These are phyloP conservation scores for Lyophyllum decastes DNA, from an alignment of 768 basidiomycete species.

Conservation along the genomic window DNA sequence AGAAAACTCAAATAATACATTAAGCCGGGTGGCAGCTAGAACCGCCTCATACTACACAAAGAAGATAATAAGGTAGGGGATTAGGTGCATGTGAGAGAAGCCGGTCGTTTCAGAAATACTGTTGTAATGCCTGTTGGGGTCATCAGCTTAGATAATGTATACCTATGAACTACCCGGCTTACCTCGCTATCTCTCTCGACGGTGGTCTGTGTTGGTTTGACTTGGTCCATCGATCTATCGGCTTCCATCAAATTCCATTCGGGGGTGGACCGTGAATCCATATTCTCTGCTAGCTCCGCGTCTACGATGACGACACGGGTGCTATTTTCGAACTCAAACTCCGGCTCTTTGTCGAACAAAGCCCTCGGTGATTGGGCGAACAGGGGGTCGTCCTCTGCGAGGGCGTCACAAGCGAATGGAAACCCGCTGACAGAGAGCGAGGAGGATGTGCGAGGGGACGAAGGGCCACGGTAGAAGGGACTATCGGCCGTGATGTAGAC, in stretches of 20 bases:
- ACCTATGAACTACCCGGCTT: background rate
- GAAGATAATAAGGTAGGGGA: background rate
- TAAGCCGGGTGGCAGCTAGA: background rate
- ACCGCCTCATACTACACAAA: too few relatives aligned
- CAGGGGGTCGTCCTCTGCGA: constrained; percentile 22
- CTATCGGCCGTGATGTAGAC: constrained; percentile 39
- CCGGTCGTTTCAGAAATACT: background rate
- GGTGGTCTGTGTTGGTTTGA: background rate
- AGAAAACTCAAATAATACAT: background rate
- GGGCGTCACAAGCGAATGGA: constrained; percentile 24
- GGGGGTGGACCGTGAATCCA: background rate
- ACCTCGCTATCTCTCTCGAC: constrained; percentile 1
- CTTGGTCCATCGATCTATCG: constrained; percentile 1
- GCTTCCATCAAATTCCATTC: background rate
- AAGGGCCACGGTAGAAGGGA: constrained; percentile 35
- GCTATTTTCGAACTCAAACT: background rate
- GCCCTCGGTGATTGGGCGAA: constrained; percentile 7
- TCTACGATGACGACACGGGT: background rate
- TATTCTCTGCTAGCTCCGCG: background rate
- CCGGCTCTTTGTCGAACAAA: constrained; percentile 9
- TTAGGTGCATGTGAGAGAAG: background rate
- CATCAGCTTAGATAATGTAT: background rate
- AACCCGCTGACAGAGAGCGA: constrained; percentile 29
- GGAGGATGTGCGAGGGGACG: constrained; percentile 25
- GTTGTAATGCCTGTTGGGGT: background rate